Evolutionary conservation across 495 filamentous ascomycete species (phyloP).

Genomic region (Penicillium diatomitis): DNA sequence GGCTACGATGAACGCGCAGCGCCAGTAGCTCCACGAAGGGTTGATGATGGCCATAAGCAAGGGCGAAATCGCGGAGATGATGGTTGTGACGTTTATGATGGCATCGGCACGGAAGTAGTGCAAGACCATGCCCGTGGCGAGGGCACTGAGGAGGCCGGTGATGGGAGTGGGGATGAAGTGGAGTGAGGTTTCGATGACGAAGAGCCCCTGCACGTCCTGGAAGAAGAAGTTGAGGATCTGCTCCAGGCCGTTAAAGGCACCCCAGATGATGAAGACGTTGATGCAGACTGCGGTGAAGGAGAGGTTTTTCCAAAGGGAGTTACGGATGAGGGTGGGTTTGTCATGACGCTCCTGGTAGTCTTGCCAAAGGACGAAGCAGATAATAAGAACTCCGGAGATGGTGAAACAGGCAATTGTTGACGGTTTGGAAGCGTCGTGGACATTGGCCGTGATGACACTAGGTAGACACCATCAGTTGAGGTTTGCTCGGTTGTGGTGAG

Average conservation of each 20-base stretch:
- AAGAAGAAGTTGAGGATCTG: not conserved
- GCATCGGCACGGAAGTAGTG: not conserved
- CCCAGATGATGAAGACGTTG: not conserved
- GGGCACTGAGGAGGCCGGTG: not conserved
- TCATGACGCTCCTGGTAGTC: not conserved
- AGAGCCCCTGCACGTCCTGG: not conserved
- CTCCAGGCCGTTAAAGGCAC: too few species aligned
- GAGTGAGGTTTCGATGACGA: not conserved
- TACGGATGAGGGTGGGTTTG: not conserved
- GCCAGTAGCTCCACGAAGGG: not conserved
- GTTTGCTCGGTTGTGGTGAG: too few species aligned
- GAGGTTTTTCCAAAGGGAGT: not conserved
- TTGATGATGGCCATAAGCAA: not conserved
- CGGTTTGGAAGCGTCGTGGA: not conserved
- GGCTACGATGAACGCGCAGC: not conserved
- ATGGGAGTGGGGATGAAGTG: not conserved
- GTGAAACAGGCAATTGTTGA: not conserved
- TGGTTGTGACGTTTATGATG: not conserved
- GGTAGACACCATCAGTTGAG: too few species aligned
- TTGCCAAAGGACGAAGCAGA: not conserved
- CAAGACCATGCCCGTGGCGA: not conserved
- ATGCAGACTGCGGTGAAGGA: not conserved
- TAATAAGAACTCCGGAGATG: not conserved
- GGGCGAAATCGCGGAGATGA: not conserved
- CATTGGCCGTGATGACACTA: too few species aligned